These are phyloP conservation scores for Fusarium azukiicola DNA, from an alignment of 2,329 filamentous ascomycete species.

Conservation along the genomic window DNA sequence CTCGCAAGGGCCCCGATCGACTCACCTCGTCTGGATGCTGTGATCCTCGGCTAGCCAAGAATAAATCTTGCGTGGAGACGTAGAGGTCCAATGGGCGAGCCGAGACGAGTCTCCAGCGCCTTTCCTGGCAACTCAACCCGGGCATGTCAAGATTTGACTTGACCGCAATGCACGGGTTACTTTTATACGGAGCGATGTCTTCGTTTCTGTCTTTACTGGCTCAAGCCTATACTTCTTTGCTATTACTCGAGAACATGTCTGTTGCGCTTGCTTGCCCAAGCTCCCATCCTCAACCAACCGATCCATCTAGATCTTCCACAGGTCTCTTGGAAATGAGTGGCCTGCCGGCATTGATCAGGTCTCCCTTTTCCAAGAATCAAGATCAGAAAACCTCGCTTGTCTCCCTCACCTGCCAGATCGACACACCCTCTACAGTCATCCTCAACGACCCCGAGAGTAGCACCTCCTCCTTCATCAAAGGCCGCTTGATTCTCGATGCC, in stretches of 20 bases:
- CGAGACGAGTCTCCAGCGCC: not conserved
- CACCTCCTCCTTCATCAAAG: conserved; percentile 26
- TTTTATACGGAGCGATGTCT: conserved; percentile 1
- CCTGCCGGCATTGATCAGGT: conserved; percentile 30
- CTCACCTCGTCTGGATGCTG: conserved; percentile 7
- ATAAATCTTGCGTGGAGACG: not conserved
- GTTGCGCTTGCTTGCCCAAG: not conserved
- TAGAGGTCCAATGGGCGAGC: conserved; percentile 10
- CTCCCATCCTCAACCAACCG: not conserved
- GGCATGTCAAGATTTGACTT: not conserved
- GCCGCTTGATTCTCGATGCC: conserved; percentile 16
- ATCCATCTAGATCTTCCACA: not conserved
- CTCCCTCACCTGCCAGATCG: conserved; percentile 31
- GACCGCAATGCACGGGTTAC: not conserved
- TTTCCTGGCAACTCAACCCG: conserved; percentile 36
- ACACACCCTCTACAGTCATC: conserved; percentile 32
- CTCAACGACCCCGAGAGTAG: conserved; percentile 5
- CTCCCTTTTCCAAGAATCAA: conserved; percentile 12
- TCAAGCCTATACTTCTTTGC: not conserved
- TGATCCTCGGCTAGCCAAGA: conserved; percentile 9
- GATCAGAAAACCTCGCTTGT: not conserved
- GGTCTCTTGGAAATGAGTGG: conserved; percentile 24
- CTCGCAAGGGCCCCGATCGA: not conserved
- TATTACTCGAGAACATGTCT: not conserved
- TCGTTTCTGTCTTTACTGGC: not conserved